Evolutionary conservation across 2,329 filamentous ascomycete species (phyloP).

Genomic region (Apiospora pterosperma): DNA sequence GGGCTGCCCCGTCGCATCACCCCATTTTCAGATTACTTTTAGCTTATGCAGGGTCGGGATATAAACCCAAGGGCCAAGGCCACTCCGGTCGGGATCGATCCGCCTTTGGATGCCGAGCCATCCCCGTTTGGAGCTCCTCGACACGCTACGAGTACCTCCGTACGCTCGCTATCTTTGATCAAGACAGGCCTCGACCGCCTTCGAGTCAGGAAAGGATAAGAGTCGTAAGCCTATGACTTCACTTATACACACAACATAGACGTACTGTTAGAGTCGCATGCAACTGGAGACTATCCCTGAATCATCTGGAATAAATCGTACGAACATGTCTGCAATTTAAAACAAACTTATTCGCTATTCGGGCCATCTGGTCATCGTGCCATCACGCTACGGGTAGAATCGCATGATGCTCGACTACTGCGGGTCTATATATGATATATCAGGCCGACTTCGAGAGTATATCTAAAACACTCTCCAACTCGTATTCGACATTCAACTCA

Average conservation of each 20-base stretch:
- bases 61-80: too few species aligned
- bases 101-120: not conserved
- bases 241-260: too few species aligned
- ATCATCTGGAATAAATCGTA: too few species aligned
- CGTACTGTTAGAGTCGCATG: slow-evolving; percentile 1
- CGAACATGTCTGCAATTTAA: not conserved
- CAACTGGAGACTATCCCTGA: too few species aligned
- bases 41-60: too few species aligned
- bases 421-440: not conserved
- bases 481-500: not conserved
- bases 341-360: not conserved
- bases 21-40: not conserved
- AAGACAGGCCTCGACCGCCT: too few species aligned
- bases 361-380: not conserved
- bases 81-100: not conserved
- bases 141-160: not conserved
- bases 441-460: too few species aligned
- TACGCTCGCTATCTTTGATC: too few species aligned
- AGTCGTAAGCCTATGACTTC: too few species aligned
- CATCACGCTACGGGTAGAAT: not conserved
- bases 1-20: not conserved
- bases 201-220: too few species aligned
- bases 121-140: not conserved
- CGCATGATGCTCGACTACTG: not conserved
- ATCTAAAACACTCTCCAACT: not conserved